A percentile compares a stretch with the other conserved stretches of the same genome.
Conservation (phyloP, 495 filamentous ascomycete species). For the Ascobolus immersus region DNA sequence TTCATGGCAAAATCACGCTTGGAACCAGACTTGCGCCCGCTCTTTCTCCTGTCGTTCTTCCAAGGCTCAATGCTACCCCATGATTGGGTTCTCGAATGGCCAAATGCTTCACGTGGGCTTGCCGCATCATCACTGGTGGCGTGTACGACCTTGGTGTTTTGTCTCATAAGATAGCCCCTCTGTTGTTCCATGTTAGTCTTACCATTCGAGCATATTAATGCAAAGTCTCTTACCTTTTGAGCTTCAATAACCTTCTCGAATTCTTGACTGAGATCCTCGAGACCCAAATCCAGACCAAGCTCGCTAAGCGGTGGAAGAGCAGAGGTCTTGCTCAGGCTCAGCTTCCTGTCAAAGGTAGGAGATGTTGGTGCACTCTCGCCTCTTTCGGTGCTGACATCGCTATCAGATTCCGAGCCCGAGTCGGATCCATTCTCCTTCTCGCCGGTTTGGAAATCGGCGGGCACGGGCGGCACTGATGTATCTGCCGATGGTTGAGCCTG, state of each 20-base stretch:
- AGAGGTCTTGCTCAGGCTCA: slow-evolving; percentile 31
- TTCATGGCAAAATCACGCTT: slow-evolving; percentile 33
- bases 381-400: slow-evolving; percentile 20
- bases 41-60: slow-evolving; percentile 54
- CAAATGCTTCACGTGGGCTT: slow-evolving; percentile 44
- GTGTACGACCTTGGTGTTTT: slow-evolving; percentile 91
- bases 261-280: slow-evolving; percentile 41
- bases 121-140: slow-evolving; percentile 44
- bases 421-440: slow-evolving; percentile 16
- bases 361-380: slow-evolving; percentile 17
- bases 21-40: slow-evolving; percentile 27
- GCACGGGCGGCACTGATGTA: not conserved
- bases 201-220: slow-evolving; percentile 9
- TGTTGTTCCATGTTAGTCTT: slow-evolving; percentile 46
- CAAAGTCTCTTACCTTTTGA: slow-evolving; percentile 66
- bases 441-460: slow-evolving; percentile 21
- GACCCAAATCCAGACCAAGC: slow-evolving; percentile 45
- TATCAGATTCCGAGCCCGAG: slow-evolving; percentile 16
- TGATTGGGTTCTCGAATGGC: slow-evolving; percentile 45
- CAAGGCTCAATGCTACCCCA: slow-evolving; percentile 95
- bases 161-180: slow-evolving; percentile 95
- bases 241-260: slow-evolving; percentile 89
- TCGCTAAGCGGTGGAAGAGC: slow-evolving; percentile 41
- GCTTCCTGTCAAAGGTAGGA: slow-evolving; percentile 25
- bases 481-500: slow-evolving; percentile 1